Base-by-base conservation (phyloP, 345 rosid genomes). In the Aethionema arabicum region DNA sequence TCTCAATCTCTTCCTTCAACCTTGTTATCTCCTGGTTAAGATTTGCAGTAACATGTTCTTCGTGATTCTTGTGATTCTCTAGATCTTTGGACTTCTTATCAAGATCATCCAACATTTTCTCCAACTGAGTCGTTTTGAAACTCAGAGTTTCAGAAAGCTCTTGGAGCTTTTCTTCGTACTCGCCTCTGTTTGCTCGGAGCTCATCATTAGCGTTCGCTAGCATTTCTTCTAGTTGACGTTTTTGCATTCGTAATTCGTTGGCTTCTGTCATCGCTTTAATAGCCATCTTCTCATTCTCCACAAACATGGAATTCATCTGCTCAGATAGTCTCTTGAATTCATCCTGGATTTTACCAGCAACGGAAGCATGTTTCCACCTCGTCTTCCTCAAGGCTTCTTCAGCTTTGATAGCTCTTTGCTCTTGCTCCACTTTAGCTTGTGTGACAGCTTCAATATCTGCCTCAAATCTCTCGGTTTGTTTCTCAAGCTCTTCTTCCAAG, bases 271-370 rank as follows among this genome's bases (percentile, higher is more conserved):
- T 53, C 7, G 99, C 86, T 78, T 76, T 83, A 75, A 77, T 72
- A 32, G 97, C 92, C 77, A 86, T 75, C 76, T 82, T 83, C 79
- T 93, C 96, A 27, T 90, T 93, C 15, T 85, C 90, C n/a, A 78
- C 76, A 70, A 88, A 82, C 31, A 86, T 79, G 11, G 88, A 82
- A 43, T 83, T 82, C 96, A 93, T 84, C 66, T 86, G 95, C 67
- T 69, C 63, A 15, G 95, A 84, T 2, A 93, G 78, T 69, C 80
- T 82, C 70, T 66, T 83, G 55, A 90, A 83, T 57, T 93, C 95
- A 63, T 85, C 96, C 33, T 90, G 97, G 36, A 90, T 80, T 67
- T 81, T 82, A 75, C 82, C 90, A 5, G 97, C 99, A 16, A 85
- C 78, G 65, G 74, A 72, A 37, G 82, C 87, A 60, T 90, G 87